Conservation (phyloP, 2,329 filamentous ascomycete species). For the Cytospora piceicola region DNA sequence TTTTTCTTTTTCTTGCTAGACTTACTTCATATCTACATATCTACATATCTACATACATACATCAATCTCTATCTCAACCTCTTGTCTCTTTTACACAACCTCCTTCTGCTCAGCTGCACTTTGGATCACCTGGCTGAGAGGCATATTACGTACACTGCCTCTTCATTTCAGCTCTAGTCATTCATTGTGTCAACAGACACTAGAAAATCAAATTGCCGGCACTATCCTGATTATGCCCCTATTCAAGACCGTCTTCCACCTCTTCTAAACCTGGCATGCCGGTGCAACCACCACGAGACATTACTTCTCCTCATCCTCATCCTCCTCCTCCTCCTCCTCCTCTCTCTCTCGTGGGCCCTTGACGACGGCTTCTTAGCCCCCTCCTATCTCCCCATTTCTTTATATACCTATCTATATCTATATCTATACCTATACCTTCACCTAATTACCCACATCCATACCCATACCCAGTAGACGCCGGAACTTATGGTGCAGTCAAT, state of each 20-base stretch:
- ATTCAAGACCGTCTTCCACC: constrained; percentile 15
- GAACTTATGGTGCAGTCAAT: constrained; percentile 23
- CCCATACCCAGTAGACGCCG: not conserved
- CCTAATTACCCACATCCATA: too few species aligned
- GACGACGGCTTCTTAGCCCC: constrained; percentile 1
- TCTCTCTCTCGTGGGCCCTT: not conserved
- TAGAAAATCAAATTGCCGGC: constrained; percentile 25
- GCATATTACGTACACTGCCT: constrained; percentile 1
- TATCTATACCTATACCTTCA: not conserved
- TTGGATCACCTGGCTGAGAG: constrained; percentile 1
- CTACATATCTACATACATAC: not conserved
- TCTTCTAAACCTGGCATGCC: constrained; percentile 28
- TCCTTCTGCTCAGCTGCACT: constrained; percentile 4
- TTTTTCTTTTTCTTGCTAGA: not conserved
- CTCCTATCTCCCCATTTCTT: not conserved
- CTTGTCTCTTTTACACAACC: not conserved
- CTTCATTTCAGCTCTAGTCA: not conserved
- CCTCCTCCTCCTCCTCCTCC: not conserved
- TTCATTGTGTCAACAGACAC: not conserved
- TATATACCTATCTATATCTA: not conserved
- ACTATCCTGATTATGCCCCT: constrained; percentile 24
- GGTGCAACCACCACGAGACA: constrained; percentile 25
- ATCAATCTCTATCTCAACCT: not conserved
- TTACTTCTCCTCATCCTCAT: constrained; percentile 2
- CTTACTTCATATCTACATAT: not conserved